Conservation (phyloP, 176 grass and related monocot genomes). For the Poa pratensis region DNA sequence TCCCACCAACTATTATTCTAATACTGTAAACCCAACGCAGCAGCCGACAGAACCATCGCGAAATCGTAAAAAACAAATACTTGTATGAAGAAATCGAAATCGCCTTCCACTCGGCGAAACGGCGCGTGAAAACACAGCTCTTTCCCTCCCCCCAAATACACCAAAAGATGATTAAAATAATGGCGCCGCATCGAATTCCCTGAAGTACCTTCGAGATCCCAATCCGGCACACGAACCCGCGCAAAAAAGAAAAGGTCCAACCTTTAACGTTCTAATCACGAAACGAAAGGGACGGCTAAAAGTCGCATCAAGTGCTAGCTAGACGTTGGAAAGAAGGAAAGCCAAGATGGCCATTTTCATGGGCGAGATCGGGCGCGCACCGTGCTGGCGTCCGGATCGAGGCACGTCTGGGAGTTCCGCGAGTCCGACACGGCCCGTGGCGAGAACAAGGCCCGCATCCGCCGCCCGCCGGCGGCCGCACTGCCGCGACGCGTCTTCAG, state of each 20-base stretch:
- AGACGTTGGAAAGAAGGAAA: neutral
- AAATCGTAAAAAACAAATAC: neutral
- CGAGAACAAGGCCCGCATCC: conserved; percentile 60
- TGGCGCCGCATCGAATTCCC: neutral
- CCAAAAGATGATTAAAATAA: neutral
- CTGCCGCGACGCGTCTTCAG: neutral
- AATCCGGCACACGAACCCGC: neutral
- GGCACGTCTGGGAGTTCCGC: conserved; percentile 82
- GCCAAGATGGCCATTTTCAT: conserved; percentile 17
- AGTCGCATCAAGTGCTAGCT: neutral
- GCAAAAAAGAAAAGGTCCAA: neutral
- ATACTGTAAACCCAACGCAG: neutral
- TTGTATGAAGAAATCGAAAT: neutral
- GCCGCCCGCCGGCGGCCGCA: conserved; percentile 30
- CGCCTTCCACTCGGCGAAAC: too few relatives aligned
- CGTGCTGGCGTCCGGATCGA: conserved; percentile 94
- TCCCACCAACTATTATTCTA: neutral
- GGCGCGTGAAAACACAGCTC: too few relatives aligned
- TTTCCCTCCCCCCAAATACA: neutral
- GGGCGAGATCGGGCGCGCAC: conserved; percentile 45
- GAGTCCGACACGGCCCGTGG: conserved; percentile 84
- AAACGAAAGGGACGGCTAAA: conserved; percentile 20
- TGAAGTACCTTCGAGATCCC: neutral
- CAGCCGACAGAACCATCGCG: neutral
- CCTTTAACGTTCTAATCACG: neutral